phyloP scores from a whole-genome alignment of 2,329 filamentous ascomycete species.

The Cercospora beticola region DNA sequence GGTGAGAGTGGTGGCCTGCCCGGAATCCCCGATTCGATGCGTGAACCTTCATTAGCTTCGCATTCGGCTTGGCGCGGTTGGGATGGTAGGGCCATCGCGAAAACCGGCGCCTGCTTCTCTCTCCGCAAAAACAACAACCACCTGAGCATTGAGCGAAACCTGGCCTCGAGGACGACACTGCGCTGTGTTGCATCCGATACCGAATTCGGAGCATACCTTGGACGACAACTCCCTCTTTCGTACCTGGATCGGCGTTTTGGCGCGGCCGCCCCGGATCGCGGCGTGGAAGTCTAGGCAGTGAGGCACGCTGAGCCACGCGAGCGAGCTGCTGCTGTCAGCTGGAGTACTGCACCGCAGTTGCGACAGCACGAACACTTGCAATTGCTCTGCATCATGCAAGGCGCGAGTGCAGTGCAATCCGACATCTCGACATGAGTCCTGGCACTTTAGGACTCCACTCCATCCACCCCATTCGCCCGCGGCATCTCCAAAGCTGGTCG shows the following conservation, averaged over 20 bases:
- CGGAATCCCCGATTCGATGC: neutral
- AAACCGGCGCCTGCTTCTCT: neutral
- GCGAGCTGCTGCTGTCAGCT: neutral
- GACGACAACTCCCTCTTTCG: neutral
- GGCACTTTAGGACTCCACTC: neutral
- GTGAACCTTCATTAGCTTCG: neutral
- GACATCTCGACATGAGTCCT: neutral
- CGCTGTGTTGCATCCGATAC: neutral
- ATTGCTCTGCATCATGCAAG: neutral
- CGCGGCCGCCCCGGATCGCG: neutral
- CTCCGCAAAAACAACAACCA: neutral
- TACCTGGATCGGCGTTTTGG: neutral
- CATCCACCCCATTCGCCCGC: neutral
- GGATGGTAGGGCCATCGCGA: neutral
- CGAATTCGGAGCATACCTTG: neutral
- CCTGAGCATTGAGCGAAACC: neutral
- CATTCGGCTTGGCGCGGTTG: neutral
- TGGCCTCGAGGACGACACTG: neutral
- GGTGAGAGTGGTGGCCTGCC: neutral
- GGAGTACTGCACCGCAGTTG: neutral
- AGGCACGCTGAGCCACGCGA: neutral
- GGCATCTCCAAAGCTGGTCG: neutral
- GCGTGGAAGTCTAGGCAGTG: neutral
- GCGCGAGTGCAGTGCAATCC: neutral
- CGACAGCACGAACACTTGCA: neutral